Percentiles rank a stretch among this genome's conserved stretches.
Evolutionary conservation across 345 rosid genomes (phyloP).

Genomic region (Arabidopsis suecica): DNA sequence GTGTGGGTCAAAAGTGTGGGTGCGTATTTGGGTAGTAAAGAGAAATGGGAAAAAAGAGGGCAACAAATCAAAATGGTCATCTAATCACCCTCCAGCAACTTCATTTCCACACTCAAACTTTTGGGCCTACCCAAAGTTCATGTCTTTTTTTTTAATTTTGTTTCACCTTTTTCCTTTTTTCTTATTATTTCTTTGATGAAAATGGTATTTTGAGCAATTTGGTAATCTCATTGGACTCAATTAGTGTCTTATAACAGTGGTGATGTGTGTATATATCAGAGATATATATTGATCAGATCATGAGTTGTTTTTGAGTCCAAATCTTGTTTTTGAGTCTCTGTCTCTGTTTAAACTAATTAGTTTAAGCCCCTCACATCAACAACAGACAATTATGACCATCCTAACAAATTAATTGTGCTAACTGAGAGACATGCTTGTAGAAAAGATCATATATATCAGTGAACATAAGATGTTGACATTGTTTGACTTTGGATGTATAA

Average conservation of each 20-base stretch:
- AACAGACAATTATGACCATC: too few species aligned
- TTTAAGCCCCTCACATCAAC: too few species aligned
- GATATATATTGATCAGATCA: slow-evolving; percentile 1
- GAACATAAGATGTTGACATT: too few species aligned
- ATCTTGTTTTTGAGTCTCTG: background rate
- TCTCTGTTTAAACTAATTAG: too few species aligned
- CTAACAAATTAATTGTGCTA: too few species aligned
- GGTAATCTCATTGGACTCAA: slow-evolving; percentile 20
- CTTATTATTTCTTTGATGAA: slow-evolving; percentile 1
- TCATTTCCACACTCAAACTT: slow-evolving; percentile 30
- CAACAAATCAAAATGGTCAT: slow-evolving; percentile 46
- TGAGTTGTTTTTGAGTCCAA: slow-evolving; percentile 7
- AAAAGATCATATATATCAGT: too few species aligned
- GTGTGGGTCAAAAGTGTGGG: slow-evolving; percentile 43
- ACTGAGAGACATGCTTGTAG: too few species aligned
- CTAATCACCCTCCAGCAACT: slow-evolving; percentile 48
- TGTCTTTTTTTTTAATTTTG: background rate
- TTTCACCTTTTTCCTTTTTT: background rate
- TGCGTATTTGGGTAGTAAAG: slow-evolving; percentile 39
- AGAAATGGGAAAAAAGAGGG: slow-evolving; percentile 27
- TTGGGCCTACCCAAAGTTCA: slow-evolving; percentile 30
- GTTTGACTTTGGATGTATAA: too few species aligned
- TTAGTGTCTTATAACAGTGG: slow-evolving; percentile 9
- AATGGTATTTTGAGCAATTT: slow-evolving; percentile 22
- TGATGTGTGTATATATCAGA: background rate